Evolutionary conservation across 2,329 filamentous ascomycete species (phyloP), one percentile per base, ranked within the genome.

Genomic region (Cytospora schulzeri): DNA sequence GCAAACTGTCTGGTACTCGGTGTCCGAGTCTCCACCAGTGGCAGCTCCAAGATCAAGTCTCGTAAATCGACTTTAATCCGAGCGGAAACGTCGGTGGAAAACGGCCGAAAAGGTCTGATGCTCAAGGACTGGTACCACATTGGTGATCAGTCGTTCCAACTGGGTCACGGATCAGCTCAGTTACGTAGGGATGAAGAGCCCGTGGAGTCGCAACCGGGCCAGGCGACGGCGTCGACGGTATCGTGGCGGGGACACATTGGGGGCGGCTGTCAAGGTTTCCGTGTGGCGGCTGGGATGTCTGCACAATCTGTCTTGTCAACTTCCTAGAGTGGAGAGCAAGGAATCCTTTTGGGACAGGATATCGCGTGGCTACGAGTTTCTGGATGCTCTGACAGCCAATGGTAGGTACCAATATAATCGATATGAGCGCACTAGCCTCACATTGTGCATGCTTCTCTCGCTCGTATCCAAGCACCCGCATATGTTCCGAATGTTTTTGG

Each of bases 11-110:
- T 50, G 24, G 33, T 15, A 14, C 52, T 35, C 52, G 28, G 35
- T n/a, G 28, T 19, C 28, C 56, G 62, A 33, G 55, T 56, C 35
- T 29, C 56, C 22, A 29, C 22, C 50, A 19, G n/a, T 7, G 24
- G 22, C 19, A 53, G 57, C 38, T 56, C 51, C 35, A 53, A 24
- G 56, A 51, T 38, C 19, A 38, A 29, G n/a, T 28, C 35, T 64
- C 62, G 62, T 64, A 60, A 12, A 48, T 58, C 61, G 56, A 64
- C 28, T 19, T 57, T 60, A 48, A 38, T 55, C 62, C 61, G 61
- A 63, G 57, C 62, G 57, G 57, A 64, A 60, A 29, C n/a, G 48
- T 64, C 62, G 56, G 62, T 35, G 62, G 28, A 59, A 38, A 28
- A 19, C 50, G 56, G 50, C 11, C 50, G 35, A 59, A 31, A 17